Conservation (phyloP, 345 rosid species). For the Reutealis trisperma region DNA sequence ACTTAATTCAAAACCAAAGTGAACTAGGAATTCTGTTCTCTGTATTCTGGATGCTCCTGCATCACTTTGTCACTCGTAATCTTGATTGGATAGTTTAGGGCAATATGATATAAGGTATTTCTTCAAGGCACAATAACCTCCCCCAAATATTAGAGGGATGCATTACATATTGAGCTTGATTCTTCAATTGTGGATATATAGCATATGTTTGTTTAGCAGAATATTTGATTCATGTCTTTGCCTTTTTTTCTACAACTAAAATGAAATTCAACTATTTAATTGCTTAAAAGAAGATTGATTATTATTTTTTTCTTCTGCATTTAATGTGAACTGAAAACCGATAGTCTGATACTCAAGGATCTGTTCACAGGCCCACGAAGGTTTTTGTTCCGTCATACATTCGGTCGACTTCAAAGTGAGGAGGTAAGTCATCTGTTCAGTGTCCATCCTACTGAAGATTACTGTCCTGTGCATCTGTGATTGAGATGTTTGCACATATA, state of each 20-base stretch:
- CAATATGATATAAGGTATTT: not conserved
- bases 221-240: not conserved
- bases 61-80: not conserved
- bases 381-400: conserved; percentile 69
- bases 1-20: too few species aligned
- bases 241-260: not conserved
- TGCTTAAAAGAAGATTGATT: not conserved
- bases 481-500: not conserved
- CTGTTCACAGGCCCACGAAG: conserved; percentile 76
- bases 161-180: not conserved
- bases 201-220: not conserved
- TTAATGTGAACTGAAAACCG: conserved; percentile 16
- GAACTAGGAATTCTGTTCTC: too few species aligned
- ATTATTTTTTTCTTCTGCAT: conserved; percentile 16
- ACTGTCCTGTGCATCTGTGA: not conserved
- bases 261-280: not conserved
- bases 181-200: not conserved
- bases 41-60: too few species aligned
- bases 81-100: not conserved
- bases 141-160: not conserved
- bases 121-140: not conserved
- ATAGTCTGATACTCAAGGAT: not conserved
- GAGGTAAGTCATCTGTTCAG: conserved; percentile 55
- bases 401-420: conserved; percentile 84
- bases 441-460: conserved; percentile 12